These are phyloP conservation scores for Quercus cerris DNA, from an alignment of 306 rosid species.

Conservation along the genomic window DNA sequence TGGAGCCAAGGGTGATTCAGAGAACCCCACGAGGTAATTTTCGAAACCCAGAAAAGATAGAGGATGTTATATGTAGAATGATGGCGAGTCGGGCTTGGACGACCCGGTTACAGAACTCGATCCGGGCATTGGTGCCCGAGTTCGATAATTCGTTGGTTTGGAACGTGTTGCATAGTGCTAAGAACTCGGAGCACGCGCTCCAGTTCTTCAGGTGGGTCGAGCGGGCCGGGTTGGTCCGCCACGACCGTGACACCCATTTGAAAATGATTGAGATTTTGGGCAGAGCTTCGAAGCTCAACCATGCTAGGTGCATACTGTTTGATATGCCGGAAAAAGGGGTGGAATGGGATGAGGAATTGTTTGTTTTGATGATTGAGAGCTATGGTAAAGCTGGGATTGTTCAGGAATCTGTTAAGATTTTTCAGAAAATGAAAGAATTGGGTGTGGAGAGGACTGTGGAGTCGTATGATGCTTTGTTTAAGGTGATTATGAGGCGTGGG, in stretches of 20 bases:
- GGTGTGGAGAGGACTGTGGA: conserved; percentile 56
- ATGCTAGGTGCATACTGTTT: conserved; percentile 74
- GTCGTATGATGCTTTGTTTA: conserved; percentile 71
- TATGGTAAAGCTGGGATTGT: conserved; percentile 83
- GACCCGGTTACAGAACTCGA: conserved; percentile 79
- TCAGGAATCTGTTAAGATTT: conserved; percentile 81
- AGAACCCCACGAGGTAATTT: conserved; percentile 36
- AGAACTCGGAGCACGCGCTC: conserved; percentile 66
- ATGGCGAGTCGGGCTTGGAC: conserved; percentile 93
- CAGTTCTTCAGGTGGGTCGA: conserved; percentile 91
- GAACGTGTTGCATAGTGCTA: conserved; percentile 67
- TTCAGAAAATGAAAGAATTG: conserved; percentile 69
- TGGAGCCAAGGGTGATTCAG: background rate
- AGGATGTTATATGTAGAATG: conserved; percentile 59
- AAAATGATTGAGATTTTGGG: conserved; percentile 78
- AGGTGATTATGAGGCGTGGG: conserved; percentile 68
- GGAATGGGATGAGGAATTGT: conserved; percentile 60
- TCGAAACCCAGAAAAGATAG: conserved; percentile 48
- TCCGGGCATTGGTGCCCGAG: conserved; percentile 55
- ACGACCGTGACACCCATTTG: conserved; percentile 68
- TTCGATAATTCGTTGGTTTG: conserved; percentile 69
- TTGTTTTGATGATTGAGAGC: conserved; percentile 62
- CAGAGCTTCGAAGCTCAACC: conserved; percentile 70
- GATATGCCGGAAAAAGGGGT: conserved; percentile 53
- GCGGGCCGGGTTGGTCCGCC: conserved; percentile 60